Evolutionary conservation across 305 asterid genomes (phyloP), one percentile per base, ranked within the genome.

Genomic region (Euphrasia arctica): DNA sequence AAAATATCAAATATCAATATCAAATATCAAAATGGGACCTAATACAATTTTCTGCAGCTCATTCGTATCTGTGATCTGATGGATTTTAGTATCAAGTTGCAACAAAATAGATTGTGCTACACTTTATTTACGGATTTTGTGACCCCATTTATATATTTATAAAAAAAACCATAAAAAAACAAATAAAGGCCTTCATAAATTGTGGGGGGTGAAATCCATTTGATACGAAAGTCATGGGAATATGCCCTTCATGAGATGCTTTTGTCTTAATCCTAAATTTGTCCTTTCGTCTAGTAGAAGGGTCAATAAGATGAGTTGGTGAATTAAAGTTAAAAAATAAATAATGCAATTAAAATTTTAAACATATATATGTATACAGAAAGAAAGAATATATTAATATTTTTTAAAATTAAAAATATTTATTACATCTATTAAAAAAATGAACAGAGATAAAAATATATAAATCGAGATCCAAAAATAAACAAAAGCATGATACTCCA

Each of bases 151-250:
- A 18, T 18, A 18, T 18, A 18, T 18, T 18, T 18, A 18, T 18
- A 48, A 25, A 18, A 18, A 18, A 18, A 18, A 18, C 22, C 22
- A 18, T 18, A 18, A 18, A 18, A 18, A 18, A 18, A 18, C 22
- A 15, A 47, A 47, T 47, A 47, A 11, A 14, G 15, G 8, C 12
- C 32, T 11, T 25, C 6, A 4, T 0, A 45, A 59, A 27, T 55
- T 25, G 34, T 25, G 42, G 36, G 9, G 41, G n/a, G 4, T 28
- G 3, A 0, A 59, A 68, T 75, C 64, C 80, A 71, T 27, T 64
- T 75, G 71, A 75, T 39, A 56, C 51, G 54, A 64, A 70, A 58
- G 31, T 36, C 61, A 18, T 54, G 71, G 64, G 67, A 69, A 68
- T 22, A 67, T 63, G 68, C 64, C 66, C 31, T 32, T n/a, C 12